These are phyloP conservation scores for Podospora sp. DNA, from an alignment of 495 filamentous ascomycete genomes.

Conservation along the genomic window DNA sequence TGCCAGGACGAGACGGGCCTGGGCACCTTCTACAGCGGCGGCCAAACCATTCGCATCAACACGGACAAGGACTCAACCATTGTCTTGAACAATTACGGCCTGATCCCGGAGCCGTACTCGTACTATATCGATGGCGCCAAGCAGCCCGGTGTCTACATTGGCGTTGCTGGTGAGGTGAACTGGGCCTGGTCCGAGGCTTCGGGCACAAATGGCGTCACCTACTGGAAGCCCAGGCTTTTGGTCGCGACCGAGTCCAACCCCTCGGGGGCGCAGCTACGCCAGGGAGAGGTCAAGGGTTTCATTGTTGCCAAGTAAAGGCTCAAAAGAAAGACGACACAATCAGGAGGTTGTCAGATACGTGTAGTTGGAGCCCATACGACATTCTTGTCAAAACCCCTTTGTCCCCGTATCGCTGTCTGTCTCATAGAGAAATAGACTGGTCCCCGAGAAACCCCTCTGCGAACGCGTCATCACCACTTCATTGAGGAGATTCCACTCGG, in stretches of 20 bases:
- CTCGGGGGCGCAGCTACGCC: not conserved
- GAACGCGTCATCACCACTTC: too few species aligned
- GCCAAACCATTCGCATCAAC: not conserved
- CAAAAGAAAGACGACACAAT: not conserved
- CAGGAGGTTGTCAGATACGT: too few species aligned
- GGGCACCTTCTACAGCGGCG: not conserved
- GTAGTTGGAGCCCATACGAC: too few species aligned
- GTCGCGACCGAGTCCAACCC: not conserved
- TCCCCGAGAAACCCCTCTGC: too few species aligned
- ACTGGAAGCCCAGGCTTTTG: conserved; percentile 7
- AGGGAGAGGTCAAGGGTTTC: not conserved
- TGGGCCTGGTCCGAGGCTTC: conserved; percentile 8
- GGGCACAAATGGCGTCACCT: not conserved
- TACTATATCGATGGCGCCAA: conserved; percentile 37
- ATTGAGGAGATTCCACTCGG: too few species aligned
- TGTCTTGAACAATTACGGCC: conserved; percentile 10
- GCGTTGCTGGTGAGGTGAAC: conserved; percentile 14
- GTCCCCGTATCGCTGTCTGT: too few species aligned
- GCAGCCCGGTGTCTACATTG: conserved; percentile 36
- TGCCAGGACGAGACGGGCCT: conserved; percentile 1
- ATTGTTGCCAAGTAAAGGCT: not conserved
- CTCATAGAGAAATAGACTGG: too few species aligned
- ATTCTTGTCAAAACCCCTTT: too few species aligned
- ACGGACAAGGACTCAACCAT: not conserved
- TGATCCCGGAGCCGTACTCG: conserved; percentile 30